Conservation (phyloP, 805 yeast genomes). For the Candida alai region DNA sequence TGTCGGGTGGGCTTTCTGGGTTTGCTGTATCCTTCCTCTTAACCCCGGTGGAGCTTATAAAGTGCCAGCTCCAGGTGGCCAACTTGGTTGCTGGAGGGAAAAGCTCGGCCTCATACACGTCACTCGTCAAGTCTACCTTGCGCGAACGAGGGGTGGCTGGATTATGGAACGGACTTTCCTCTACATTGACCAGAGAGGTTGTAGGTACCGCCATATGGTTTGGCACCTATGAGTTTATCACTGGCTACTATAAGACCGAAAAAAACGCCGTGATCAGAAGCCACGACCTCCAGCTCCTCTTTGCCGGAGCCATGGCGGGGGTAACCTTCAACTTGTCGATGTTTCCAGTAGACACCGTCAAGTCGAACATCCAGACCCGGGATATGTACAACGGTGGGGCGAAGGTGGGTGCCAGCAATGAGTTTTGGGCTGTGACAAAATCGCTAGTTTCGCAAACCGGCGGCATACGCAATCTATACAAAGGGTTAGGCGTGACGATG, state of each 20-base stretch:
- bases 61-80: slow-evolving; percentile 80
- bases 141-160: slow-evolving; percentile 59
- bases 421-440: slow-evolving; percentile 9
- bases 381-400: slow-evolving; percentile 19
- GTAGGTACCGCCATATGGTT: slow-evolving; percentile 95
- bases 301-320: slow-evolving; percentile 88
- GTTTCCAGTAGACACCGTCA: slow-evolving; percentile 89
- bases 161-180: slow-evolving; percentile 82
- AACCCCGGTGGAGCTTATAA: slow-evolving; percentile 89
- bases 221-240: slow-evolving; percentile 71
- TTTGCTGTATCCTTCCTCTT: slow-evolving; percentile 75
- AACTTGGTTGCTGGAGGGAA: slow-evolving; percentile 27
- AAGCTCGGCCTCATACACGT: slow-evolving; percentile 24
- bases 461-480: slow-evolving; percentile 72
- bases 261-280: slow-evolving; percentile 17
- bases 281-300: slow-evolving; percentile 51
- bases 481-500: slow-evolving; percentile 81
- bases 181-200: slow-evolving; percentile 78
- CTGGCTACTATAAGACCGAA: slow-evolving; percentile 30
- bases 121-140: slow-evolving; percentile 36
- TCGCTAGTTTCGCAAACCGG: slow-evolving; percentile 30
- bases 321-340: slow-evolving; percentile 71
- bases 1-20: slow-evolving; percentile 82
- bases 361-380: slow-evolving; percentile 77
- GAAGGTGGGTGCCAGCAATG: not conserved